These are phyloP conservation scores for Pelagophyceae sp. DNA, from an alignment of 352 stramenopile genomes.

Conservation along the genomic window DNA sequence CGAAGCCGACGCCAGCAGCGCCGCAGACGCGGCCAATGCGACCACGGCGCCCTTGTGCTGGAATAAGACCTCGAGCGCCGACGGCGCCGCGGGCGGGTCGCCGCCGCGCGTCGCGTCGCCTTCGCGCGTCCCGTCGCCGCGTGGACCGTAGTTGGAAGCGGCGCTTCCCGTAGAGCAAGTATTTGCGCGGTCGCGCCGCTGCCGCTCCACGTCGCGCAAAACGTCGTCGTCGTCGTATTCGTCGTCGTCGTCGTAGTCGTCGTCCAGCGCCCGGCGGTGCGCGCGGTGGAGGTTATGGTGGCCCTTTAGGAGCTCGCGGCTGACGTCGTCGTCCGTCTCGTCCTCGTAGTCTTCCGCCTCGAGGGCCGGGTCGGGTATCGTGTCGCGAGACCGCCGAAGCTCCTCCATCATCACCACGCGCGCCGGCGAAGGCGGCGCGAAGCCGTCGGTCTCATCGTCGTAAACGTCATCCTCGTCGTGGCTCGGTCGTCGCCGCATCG, in stretches of 20 bases:
- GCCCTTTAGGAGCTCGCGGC: too few relatives aligned
- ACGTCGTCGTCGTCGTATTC: not conserved
- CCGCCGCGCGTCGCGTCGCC: not conserved
- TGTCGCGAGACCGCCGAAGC: too few relatives aligned
- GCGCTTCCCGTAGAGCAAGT: not conserved
- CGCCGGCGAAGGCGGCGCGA: too few relatives aligned
- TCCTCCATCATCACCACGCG: too few relatives aligned
- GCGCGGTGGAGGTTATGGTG: not conserved
- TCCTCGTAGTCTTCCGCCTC: too few relatives aligned
- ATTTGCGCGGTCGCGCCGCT: too few relatives aligned
- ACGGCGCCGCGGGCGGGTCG: not conserved
- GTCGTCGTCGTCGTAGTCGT: constrained; percentile 5
- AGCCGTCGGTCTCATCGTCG: too few relatives aligned
- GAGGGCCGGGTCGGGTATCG: too few relatives aligned
- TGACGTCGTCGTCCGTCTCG: too few relatives aligned
- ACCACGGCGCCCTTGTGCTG: not conserved
- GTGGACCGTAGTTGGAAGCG: not conserved
- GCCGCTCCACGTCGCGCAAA: too few relatives aligned
- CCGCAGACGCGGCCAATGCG: not conserved
- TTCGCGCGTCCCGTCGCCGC: not conserved
- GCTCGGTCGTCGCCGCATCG: too few relatives aligned
- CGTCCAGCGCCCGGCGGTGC: not conserved
- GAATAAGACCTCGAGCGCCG: not conserved
- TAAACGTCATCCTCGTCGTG: too few relatives aligned
- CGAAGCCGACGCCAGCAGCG: not conserved